These are phyloP conservation scores for Apophysomyces trapeziformis DNA, from an alignment of 371 early-diverging fungal species.

Conservation along the genomic window DNA sequence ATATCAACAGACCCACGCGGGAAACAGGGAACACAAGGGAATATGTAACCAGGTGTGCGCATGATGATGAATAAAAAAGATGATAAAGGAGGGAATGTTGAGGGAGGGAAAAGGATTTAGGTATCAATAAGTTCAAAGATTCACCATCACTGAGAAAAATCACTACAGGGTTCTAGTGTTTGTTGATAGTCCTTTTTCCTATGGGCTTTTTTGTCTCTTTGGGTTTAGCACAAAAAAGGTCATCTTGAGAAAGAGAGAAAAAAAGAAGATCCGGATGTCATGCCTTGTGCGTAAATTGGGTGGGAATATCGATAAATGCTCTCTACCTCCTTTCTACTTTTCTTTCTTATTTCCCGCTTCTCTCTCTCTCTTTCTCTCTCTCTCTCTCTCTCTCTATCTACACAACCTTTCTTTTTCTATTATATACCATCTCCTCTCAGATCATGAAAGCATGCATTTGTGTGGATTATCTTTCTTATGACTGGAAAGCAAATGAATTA, in stretches of 20 bases:
- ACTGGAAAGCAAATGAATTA: conserved; percentile 22
- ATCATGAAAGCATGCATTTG: conserved; percentile 21
- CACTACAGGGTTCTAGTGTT: neutral
- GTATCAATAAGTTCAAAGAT: too few relatives aligned
- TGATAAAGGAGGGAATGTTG: neutral
- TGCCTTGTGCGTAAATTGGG: conserved; percentile 5
- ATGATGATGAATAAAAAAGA: conserved; percentile 7
- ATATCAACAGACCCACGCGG: conserved; percentile 8
- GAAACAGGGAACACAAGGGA: neutral
- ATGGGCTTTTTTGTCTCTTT: too few relatives aligned
- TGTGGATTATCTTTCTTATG: conserved; percentile 27
- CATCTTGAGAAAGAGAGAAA: neutral
- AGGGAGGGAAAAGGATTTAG: neutral
- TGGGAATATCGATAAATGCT: conserved; percentile 10
- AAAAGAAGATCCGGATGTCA: neutral
- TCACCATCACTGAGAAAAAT: too few relatives aligned
- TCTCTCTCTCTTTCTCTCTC: conserved; percentile 1
- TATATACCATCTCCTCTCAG: neutral
- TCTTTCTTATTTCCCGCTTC: neutral
- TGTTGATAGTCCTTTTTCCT: too few relatives aligned
- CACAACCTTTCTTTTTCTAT: neutral
- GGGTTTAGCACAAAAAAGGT: neutral
- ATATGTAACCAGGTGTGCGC: conserved; percentile 5
- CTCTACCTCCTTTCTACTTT: conserved; percentile 1
- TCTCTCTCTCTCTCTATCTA: neutral